Evolutionary conservation across 2,329 filamentous ascomycete genomes (phyloP).

Genomic region (Talaromyces sp.): DNA sequence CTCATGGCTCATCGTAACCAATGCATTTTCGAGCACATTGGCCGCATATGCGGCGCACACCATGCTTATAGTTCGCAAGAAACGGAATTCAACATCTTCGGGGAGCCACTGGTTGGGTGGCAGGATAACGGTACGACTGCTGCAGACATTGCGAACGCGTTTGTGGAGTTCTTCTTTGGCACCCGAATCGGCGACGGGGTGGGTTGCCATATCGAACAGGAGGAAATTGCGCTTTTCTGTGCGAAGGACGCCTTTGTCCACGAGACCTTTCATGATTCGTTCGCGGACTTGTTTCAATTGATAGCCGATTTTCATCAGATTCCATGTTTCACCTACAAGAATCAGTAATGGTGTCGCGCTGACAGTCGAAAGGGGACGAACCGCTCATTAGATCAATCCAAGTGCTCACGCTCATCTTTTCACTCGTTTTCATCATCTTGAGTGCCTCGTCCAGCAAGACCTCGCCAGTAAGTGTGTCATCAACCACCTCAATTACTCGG

Average conservation of each 20-base stretch:
- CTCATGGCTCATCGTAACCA: conserved; percentile 90
- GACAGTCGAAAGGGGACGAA: conserved; percentile 44
- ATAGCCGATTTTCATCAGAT: conserved; percentile 99
- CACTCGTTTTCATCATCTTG: conserved; percentile 99
- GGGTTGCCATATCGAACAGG: conserved; percentile 99
- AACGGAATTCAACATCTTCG: conserved; percentile 90
- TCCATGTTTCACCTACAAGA: conserved; percentile 88
- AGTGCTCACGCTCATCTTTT: conserved; percentile 99
- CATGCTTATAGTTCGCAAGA: conserved; percentile 88
- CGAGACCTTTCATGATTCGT: conserved; percentile 91
- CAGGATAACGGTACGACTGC: conserved; percentile 88
- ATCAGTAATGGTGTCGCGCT: conserved; percentile 20
- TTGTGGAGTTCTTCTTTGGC: conserved; percentile 96
- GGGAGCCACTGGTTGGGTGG: conserved; percentile 83
- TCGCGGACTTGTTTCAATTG: conserved; percentile 99
- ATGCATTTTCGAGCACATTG: conserved; percentile 96
- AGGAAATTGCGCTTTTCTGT: conserved; percentile 99
- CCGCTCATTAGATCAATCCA: conserved; percentile 99
- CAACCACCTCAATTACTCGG: conserved; percentile 91
- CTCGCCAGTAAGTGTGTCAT: conserved; percentile 93
- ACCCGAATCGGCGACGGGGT: conserved; percentile 91
- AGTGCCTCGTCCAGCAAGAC: conserved; percentile 94
- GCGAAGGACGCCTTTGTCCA: conserved; percentile 96
- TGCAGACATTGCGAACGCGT: conserved; percentile 87
- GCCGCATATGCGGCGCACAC: conserved; percentile 97